These are phyloP conservation scores for Alectoria sarmentosa DNA, from an alignment of 495 filamentous ascomycete species.

Conservation along the genomic window DNA sequence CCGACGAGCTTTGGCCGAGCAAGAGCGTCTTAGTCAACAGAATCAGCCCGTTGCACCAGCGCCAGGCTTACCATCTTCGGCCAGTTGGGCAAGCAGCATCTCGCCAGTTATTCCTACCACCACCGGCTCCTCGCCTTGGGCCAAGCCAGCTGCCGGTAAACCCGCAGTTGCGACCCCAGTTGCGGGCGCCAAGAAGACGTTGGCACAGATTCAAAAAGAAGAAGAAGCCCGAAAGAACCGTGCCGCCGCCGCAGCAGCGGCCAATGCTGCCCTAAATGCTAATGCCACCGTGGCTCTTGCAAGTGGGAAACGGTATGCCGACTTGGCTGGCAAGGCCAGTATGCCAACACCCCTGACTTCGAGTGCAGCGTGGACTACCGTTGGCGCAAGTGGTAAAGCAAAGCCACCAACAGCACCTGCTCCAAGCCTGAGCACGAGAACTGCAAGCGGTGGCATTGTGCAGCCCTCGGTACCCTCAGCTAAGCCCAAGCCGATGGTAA, in stretches of 20 bases:
- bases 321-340: conserved; percentile 76
- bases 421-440: conserved; percentile 42
- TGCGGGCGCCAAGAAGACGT: conserved; percentile 68
- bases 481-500: conserved; percentile 39
- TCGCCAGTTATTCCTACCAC: conserved; percentile 54
- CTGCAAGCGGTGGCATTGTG: conserved; percentile 43
- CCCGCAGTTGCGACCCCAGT: conserved; percentile 37
- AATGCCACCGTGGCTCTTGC: conserved; percentile 43
- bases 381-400: conserved; percentile 88
- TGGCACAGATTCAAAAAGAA: conserved; percentile 94
- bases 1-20: conserved; percentile 68
- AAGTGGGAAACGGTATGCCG: conserved; percentile 84
- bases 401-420: conserved; percentile 61
- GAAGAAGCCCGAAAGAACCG: conserved; percentile 84
- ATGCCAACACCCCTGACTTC: conserved; percentile 35
- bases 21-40: conserved; percentile 71
- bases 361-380: conserved; percentile 80
- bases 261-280: conserved; percentile 41
- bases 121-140: conserved; percentile 52
- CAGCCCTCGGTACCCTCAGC: conserved; percentile 35
- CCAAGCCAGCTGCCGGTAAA: conserved; percentile 58
- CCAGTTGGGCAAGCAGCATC: conserved; percentile 78
- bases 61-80: conserved; percentile 76
- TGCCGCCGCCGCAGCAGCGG: conserved; percentile 48
- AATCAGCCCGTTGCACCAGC: conserved; percentile 49